These are phyloP conservation scores for Irpex lacteus DNA, from an alignment of 1,284 basidiomycete genomes.

Conservation along the genomic window DNA sequence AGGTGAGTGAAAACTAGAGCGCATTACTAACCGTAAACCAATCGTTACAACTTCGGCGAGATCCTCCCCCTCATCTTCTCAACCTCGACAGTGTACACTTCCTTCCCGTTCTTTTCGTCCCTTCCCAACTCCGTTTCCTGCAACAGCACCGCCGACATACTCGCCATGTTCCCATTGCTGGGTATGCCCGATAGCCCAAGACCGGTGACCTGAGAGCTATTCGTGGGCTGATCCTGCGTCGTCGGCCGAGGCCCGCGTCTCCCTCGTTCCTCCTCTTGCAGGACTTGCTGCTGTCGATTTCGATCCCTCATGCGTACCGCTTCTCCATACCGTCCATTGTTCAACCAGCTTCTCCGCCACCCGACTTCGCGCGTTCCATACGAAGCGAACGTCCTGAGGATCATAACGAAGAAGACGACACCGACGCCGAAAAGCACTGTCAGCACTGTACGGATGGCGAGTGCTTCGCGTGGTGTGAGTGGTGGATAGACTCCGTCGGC, in stretches of 20 bases:
- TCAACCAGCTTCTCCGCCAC: constrained; percentile 13
- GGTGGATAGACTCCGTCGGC: constrained; percentile 23
- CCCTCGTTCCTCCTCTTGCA: background rate
- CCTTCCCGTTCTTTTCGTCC: constrained; percentile 2
- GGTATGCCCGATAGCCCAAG: constrained; percentile 11
- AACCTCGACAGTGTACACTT: background rate
- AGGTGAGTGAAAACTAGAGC: background rate
- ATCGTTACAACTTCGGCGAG: constrained; percentile 11
- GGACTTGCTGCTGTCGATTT: background rate
- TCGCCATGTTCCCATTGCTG: constrained; percentile 9
- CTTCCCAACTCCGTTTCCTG: constrained; percentile 3
- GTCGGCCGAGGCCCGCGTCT: background rate
- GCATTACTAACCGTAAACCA: background rate
- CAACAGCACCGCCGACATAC: constrained; percentile 10
- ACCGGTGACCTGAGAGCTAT: constrained; percentile 3
- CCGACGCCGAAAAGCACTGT: constrained; percentile 58
- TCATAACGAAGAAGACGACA: constrained; percentile 57
- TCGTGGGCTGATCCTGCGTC: background rate
- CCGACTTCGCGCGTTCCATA: constrained; percentile 35
- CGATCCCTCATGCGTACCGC: constrained; percentile 6
- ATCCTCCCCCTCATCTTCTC: constrained; percentile 5
- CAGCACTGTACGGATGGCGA: constrained; percentile 56
- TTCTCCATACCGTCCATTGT: constrained; percentile 1
- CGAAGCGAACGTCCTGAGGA: constrained; percentile 57
- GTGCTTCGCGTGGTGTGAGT: constrained; percentile 30